phyloP scores from a whole-genome alignment of 208 protist genomes.

The Crithidia bombi region DNA sequence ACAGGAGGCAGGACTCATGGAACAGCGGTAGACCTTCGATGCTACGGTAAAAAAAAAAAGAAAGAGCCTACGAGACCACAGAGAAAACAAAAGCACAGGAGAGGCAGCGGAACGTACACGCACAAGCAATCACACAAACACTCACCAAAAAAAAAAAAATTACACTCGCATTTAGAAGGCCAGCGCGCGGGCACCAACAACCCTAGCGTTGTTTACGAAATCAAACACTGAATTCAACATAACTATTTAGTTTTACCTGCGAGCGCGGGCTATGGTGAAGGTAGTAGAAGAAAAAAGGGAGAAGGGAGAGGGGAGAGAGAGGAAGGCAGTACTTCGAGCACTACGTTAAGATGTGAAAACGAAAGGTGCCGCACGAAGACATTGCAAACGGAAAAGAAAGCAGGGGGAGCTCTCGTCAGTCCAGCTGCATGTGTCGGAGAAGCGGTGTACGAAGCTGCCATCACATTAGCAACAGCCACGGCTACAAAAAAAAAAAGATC shows the following conservation, averaged over 20 bases:
- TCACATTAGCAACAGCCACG: too few relatives aligned
- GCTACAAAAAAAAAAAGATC: too few relatives aligned
- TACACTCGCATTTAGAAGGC: too few relatives aligned
- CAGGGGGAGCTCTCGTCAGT: too few relatives aligned
- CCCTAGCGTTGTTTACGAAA: background rate
- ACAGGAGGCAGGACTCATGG: background rate
- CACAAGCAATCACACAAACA: too few relatives aligned
- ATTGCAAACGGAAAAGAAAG: too few relatives aligned
- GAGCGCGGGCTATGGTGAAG: background rate
- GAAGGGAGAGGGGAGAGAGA: background rate
- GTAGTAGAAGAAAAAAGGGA: background rate
- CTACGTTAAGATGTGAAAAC: background rate
- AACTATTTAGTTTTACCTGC: too few relatives aligned
- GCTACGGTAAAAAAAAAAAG: constrained; percentile 8
- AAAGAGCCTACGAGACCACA: constrained; percentile 4
- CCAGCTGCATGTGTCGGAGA: too few relatives aligned
- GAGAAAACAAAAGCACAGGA: constrained; percentile 2
- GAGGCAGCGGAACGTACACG: background rate
- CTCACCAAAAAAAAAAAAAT: background rate
- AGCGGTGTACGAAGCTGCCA: too few relatives aligned
- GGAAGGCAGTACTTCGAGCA: background rate
- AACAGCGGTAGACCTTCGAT: background rate
- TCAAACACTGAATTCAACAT: too few relatives aligned
- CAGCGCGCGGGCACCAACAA: too few relatives aligned
- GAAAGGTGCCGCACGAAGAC: background rate